phyloP scores from a whole-genome alignment of 345 rosid species.

The Eucalyptus paniculata region DNA sequence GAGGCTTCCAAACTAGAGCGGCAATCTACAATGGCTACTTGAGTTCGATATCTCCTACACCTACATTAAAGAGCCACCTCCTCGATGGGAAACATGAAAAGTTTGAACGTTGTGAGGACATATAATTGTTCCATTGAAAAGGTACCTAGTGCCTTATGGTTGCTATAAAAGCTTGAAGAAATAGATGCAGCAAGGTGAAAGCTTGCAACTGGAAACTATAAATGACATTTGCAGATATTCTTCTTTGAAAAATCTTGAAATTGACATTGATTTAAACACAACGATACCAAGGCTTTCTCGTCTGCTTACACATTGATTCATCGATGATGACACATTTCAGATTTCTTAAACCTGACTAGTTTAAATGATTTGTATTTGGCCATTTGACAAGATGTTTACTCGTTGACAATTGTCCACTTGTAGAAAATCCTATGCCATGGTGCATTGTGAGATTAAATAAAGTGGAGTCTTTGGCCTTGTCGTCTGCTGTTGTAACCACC shows the following conservation, averaged over 20 bases:
- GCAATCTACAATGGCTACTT: not conserved
- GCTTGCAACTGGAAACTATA: not conserved
- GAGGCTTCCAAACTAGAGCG: not conserved
- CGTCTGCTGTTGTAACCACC: too few species aligned
- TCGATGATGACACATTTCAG: not conserved
- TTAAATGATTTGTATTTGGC: too few species aligned
- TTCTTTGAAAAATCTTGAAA: not conserved
- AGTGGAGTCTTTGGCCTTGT: too few species aligned
- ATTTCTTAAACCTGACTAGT: fast-evolving
- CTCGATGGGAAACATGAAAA: not conserved
- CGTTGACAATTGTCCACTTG: too few species aligned
- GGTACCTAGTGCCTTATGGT: not conserved
- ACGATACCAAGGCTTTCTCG: not conserved
- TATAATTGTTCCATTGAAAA: not conserved
- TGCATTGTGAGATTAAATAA: too few species aligned
- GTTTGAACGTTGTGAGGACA: not conserved
- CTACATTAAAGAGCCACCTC: fast-evolving
- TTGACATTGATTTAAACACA: not conserved
- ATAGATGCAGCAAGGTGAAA: not conserved
- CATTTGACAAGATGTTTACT: too few species aligned
- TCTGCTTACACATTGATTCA: not conserved
- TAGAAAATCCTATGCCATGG: too few species aligned
- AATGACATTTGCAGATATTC: not conserved
- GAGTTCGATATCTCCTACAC: too few species aligned
- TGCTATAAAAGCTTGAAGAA: not conserved